Evolutionary conservation across 345 rosid species (phyloP), one percentile per base, ranked within the genome.

Genomic region (Laguncularia racemosa): DNA sequence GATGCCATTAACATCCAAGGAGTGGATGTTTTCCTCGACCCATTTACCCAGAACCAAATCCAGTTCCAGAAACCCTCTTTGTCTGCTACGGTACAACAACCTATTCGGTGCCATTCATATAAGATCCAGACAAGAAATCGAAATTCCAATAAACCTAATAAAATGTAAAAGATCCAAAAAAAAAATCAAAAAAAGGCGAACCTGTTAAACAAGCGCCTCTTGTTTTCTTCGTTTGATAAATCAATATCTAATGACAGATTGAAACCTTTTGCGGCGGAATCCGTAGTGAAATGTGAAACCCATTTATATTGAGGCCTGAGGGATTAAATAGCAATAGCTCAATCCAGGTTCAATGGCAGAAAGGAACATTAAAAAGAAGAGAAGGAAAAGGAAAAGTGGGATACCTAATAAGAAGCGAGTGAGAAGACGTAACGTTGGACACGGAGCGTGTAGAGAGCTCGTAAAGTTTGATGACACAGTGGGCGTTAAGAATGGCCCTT

Each of bases 21-120:
- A 79, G 63, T 75, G 59, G 19, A 89, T 68, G 65, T 93, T 67
- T 50, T 87, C 85, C 64, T 83, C 90, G 52, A 93, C 99, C 97
- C 99, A 89, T 67, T 77, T 85, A 8, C 99, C 99, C 46, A 93
- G 71, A 62, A 89, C 91, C 66, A 89, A 72, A 77, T 93, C 99
- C 74, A 89, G 79, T 65, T 93, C 99, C 66, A 93, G 64, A 72
- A 82, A 83, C 21, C 99, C 99, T 78, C 99, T 73, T 67, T 93
- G 99, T 59, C 69, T 93, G 77, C 99, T 93, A 81, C 97, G 80
- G 72, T 93, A 89, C 74, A 93, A 67, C 72, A 93, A 59, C 61
- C 98, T 92, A 20, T 52, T 15, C 16, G 14, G 53, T 20, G 3
- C 52, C 12, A 33, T 20, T 54, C 45, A 40, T 38, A 28, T 16